Evolutionary conservation across 768 basidiomycete species (phyloP).

Genomic region (Crassisporium funariophilum): DNA sequence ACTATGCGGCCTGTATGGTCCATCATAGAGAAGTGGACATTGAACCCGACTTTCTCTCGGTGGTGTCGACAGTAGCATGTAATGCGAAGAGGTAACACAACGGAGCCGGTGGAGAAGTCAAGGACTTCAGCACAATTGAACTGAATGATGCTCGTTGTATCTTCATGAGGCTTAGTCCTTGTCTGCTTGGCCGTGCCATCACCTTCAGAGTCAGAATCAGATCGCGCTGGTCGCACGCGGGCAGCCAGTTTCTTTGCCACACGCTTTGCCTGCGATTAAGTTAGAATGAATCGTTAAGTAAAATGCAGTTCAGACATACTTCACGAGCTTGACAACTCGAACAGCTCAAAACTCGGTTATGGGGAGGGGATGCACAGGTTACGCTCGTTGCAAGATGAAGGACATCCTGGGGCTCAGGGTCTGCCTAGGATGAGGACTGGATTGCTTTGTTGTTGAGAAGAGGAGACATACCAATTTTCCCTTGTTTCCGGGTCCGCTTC

Average conservation of each 20-base stretch:
- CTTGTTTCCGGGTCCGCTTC: conserved; percentile 80
- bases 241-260: conserved; percentile 87
- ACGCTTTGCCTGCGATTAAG: conserved; percentile 71
- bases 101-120: conserved; percentile 86
- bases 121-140: conserved; percentile 93
- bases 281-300: conserved; percentile 10
- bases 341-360: conserved; percentile 77
- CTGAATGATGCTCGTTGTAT: conserved; percentile 84
- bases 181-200: conserved; percentile 45
- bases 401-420: conserved; percentile 68
- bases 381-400: conserved; percentile 74
- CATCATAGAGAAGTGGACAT: conserved; percentile 84
- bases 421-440: conserved; percentile 36
- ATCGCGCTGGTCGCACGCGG: conserved; percentile 75
- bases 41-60: conserved; percentile 94
- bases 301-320: conserved; percentile 40
- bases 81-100: conserved; percentile 89
- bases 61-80: conserved; percentile 99
- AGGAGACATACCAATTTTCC: conserved; percentile 65
- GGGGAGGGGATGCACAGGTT: conserved; percentile 79
- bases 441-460: conserved; percentile 2
- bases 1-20: conserved; percentile 80
- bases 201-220: conserved; percentile 70
- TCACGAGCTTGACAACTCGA: conserved; percentile 89
- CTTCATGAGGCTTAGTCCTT: conserved; percentile 57